Evolutionary conservation across 2,329 filamentous ascomycete genomes (phyloP).

Genomic region (Curvularia hawaiiensis): DNA sequence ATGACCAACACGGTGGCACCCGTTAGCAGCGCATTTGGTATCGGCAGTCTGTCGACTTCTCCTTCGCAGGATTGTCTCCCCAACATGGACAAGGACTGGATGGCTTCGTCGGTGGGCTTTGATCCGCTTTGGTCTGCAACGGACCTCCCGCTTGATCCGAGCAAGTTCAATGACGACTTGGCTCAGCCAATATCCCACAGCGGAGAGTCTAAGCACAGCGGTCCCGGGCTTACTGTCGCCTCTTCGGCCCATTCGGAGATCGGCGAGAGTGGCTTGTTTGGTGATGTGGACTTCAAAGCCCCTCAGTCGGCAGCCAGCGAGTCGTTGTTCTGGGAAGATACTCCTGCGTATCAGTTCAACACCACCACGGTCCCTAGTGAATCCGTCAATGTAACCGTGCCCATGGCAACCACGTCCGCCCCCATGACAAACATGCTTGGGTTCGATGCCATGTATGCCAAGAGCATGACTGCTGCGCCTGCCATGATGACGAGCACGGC

Average conservation of each 20-base stretch:
- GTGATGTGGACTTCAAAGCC: slow-evolving; percentile 42
- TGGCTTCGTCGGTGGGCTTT: slow-evolving; percentile 44
- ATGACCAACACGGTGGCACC: slow-evolving; percentile 30
- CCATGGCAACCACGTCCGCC: slow-evolving; percentile 29
- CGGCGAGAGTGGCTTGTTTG: slow-evolving; percentile 42
- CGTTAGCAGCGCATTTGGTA: slow-evolving; percentile 37
- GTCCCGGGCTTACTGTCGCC: slow-evolving; percentile 47
- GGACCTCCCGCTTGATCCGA: slow-evolving; percentile 49
- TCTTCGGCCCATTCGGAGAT: slow-evolving; percentile 50
- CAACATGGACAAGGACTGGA: slow-evolving; percentile 43
- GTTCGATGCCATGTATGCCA: slow-evolving; percentile 40
- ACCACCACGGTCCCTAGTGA: slow-evolving; percentile 34
- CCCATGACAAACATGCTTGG: slow-evolving; percentile 30
- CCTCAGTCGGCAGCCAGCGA: slow-evolving; percentile 41
- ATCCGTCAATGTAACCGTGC: slow-evolving; percentile 29
- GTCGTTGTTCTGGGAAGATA: slow-evolving; percentile 46
- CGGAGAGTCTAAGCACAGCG: slow-evolving; percentile 49
- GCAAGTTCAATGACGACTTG: slow-evolving; percentile 42
- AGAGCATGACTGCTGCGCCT: slow-evolving; percentile 29
- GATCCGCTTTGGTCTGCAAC: slow-evolving; percentile 47
- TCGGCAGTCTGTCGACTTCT: slow-evolving; percentile 46
- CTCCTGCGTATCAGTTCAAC: slow-evolving; percentile 40
- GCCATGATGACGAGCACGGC: slow-evolving; percentile 32
- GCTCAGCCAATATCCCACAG: slow-evolving; percentile 48
- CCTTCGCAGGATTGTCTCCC: slow-evolving; percentile 47